Base-by-base conservation (phyloP, 768 basidiomycete species). In the Mrakia blollopis region DNA sequence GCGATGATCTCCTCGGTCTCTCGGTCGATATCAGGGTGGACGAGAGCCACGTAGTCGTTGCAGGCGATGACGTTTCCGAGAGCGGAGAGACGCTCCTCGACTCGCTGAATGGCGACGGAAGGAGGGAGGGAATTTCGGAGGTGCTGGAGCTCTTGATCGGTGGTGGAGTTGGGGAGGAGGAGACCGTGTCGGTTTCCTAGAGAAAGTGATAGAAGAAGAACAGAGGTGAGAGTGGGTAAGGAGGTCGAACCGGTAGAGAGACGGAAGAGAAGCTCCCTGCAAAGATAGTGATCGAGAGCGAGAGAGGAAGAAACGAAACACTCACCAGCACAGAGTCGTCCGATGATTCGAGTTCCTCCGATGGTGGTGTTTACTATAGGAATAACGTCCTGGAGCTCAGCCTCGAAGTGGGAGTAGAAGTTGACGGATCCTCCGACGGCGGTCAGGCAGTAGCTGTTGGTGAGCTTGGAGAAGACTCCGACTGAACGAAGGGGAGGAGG, bases 1-100 rank as follows among this genome's bases (percentile, higher is more conserved):
- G 97, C 97, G 85, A 99, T 98, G 85, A 99, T 98, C 85, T 99
- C 97, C 83, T 99, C 97, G 32, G 97, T 99, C 85, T 98, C 97
- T 79, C 97, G 89, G 85, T 98, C 97, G 78, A 98, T 86, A 80
- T 99, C 97, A 11, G 97, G 97, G 84, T 99, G 97, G 35, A 98
- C 97, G 80, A 99, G 91, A 11, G 97, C 97, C 80, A 99, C 96
- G 82, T 98, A 92, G 86, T 99, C 97, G 84, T 98, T 99, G 86
- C 93, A 95, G 18, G 93, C 94, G 83, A 99, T 95, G 79, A 99
- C 96, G 83, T 99, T 99, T 32, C 97, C 97, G 37, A 99, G 90
- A 0, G 97, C 97, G 28, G 93, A 96, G 79, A 99, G 87, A 39
- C 97, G 91, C 86, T 98, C 97, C 83, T 99, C 97, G 74, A 99